Evolutionary conservation across 2,329 filamentous ascomycete species (phyloP).

Genomic region (Colletotrichum graminicola): DNA sequence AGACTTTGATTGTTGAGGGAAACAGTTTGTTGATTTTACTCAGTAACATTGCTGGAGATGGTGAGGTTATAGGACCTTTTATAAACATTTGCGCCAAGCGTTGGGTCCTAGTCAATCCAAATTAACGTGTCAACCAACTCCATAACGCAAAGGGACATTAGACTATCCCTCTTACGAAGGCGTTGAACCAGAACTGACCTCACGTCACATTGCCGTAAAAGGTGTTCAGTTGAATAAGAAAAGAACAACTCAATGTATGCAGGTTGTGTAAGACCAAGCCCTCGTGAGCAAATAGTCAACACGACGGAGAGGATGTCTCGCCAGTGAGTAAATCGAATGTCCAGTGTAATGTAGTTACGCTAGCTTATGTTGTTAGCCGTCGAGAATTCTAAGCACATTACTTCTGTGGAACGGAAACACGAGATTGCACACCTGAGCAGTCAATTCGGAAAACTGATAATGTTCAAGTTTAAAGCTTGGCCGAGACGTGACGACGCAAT

Average conservation of each 20-base stretch:
- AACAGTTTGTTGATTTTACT: not conserved
- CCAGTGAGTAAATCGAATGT: not conserved
- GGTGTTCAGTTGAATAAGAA: not conserved
- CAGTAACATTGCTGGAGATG: not conserved
- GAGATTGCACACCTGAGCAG: constrained; percentile 1
- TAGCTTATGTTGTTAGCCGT: not conserved
- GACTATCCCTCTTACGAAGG: not conserved
- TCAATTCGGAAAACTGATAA: too few relatives aligned
- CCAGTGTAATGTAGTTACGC: not conserved
- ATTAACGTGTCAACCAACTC: not conserved
- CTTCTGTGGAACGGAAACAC: not conserved
- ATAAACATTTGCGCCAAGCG: not conserved
- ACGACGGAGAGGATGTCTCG: not conserved
- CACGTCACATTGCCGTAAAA: not conserved
- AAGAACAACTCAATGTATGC: not conserved
- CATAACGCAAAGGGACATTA: not conserved
- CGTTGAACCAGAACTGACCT: not conserved
- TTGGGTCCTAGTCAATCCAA: not conserved
- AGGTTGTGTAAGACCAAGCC: not conserved
- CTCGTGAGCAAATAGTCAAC: not conserved
- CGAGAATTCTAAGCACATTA: not conserved
- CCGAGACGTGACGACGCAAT: not conserved
- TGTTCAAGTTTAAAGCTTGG: not conserved
- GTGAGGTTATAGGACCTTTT: not conserved
- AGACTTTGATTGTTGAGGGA: not conserved